Evolutionary conservation across 2,329 filamentous ascomycete species (phyloP).

Genomic region (Didymella pomorum): DNA sequence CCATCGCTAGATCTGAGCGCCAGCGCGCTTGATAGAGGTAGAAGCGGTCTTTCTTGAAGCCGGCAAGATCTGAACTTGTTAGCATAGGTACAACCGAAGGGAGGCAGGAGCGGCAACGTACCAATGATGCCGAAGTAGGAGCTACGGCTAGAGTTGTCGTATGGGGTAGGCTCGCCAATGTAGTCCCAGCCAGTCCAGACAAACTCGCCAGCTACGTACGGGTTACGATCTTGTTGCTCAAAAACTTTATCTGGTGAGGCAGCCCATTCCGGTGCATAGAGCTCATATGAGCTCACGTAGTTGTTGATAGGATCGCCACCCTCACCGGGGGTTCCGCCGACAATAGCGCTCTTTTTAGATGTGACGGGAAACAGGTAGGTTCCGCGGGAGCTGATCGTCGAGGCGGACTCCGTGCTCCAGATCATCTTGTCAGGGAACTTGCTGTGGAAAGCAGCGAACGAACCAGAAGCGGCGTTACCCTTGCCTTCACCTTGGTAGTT

Average conservation of each 20-base stretch:
- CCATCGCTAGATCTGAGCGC: slow-evolving; percentile 57
- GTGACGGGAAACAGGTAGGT: slow-evolving; percentile 64
- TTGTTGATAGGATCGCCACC: slow-evolving; percentile 47
- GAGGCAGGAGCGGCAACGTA: not conserved
- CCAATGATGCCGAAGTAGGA: slow-evolving; percentile 64
- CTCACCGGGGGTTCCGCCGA: slow-evolving; percentile 44
- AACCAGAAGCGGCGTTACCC: slow-evolving; percentile 50
- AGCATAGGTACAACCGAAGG: not conserved
- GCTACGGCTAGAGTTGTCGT: slow-evolving; percentile 55
- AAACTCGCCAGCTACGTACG: slow-evolving; percentile 63
- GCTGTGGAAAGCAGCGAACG: slow-evolving; percentile 56
- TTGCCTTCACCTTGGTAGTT: slow-evolving; percentile 65
- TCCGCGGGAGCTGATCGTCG: slow-evolving; percentile 60
- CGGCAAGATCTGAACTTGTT: slow-evolving; percentile 57
- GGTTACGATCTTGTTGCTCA: slow-evolving; percentile 56
- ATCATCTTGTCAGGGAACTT: slow-evolving; percentile 58
- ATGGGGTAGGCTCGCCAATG: slow-evolving; percentile 61
- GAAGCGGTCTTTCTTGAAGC: slow-evolving; percentile 65
- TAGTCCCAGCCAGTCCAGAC: slow-evolving; percentile 64
- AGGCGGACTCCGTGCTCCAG: slow-evolving; percentile 44
- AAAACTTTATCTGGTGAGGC: slow-evolving; percentile 64
- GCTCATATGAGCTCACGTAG: slow-evolving; percentile 61
- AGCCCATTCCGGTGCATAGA: slow-evolving; percentile 59
- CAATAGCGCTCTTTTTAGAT: slow-evolving; percentile 47
- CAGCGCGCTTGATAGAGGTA: slow-evolving; percentile 64